Conservation (phyloP, 2,329 filamentous ascomycete species). For the Trichoderma oligosporum region DNA sequence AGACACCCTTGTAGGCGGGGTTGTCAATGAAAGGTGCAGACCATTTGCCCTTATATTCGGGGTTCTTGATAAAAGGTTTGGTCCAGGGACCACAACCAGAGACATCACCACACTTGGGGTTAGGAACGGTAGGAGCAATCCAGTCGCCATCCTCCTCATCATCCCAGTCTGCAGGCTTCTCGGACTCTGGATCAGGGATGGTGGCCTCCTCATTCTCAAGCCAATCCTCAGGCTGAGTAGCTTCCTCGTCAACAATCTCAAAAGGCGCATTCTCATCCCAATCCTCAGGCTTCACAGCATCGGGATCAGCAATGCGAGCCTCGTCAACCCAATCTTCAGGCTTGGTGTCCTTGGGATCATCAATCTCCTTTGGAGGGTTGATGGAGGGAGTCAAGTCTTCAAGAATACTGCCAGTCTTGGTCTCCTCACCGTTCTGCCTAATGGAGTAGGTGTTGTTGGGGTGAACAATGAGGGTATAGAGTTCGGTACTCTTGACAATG, state of each 20-base stretch:
- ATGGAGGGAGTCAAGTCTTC: conserved; percentile 93
- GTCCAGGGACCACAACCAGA: conserved; percentile 94
- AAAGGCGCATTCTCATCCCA: conserved; percentile 98
- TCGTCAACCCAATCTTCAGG: conserved; percentile 95
- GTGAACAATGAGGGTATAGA: conserved; percentile 95
- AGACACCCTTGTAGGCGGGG: conserved; percentile 94
- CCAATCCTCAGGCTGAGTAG: conserved; percentile 91
- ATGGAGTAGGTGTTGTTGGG: conserved; percentile 95
- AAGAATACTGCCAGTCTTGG: conserved; percentile 85
- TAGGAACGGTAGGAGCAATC: conserved; percentile 82
- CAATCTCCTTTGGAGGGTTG: conserved; percentile 92
- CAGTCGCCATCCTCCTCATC: conserved; percentile 99
- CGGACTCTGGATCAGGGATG: conserved; percentile 85
- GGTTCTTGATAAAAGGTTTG: conserved; percentile 89
- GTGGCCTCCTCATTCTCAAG: conserved; percentile 81
- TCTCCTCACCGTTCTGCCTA: conserved; percentile 82
- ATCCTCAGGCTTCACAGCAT: conserved; percentile 93
- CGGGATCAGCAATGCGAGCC: conserved; percentile 83
- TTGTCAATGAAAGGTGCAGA: conserved; percentile 89
- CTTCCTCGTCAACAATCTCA: conserved; percentile 92
- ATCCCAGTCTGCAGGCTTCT: conserved; percentile 99
- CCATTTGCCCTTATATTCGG: conserved; percentile 99
- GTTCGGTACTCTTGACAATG: conserved; percentile 85
- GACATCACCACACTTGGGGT: conserved; percentile 91
- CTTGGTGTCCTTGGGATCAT: conserved; percentile 90